Evolutionary conservation across 2,329 filamentous ascomycete genomes (phyloP).

Genomic region (Ascocoryne sarcoides): DNA sequence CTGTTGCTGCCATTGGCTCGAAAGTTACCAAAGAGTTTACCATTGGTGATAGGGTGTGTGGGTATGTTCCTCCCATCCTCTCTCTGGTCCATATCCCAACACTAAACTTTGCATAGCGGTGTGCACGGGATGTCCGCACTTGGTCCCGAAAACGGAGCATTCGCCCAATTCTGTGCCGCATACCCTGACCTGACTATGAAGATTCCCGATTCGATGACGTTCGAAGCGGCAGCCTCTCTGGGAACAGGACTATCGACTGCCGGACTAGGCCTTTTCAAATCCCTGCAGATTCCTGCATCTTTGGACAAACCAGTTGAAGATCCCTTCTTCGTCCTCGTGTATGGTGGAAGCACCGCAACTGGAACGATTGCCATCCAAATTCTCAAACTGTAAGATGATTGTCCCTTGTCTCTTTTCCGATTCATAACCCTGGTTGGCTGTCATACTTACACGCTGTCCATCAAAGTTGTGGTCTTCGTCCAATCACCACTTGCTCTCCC

Average conservation of each 20-base stretch:
- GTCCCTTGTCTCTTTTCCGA: too few species aligned
- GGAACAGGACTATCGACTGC: slow-evolving; percentile 3
- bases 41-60: background rate
- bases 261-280: slow-evolving; percentile 1
- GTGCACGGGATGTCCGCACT: slow-evolving; percentile 7
- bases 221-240: slow-evolving; percentile 8
- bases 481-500: background rate
- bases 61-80: too few species aligned
- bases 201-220: slow-evolving; percentile 26
- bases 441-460: too few species aligned
- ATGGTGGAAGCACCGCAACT: slow-evolving; percentile 36
- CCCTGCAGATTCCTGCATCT: background rate
- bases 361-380: slow-evolving; percentile 39
- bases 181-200: slow-evolving; percentile 33
- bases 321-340: slow-evolving; percentile 32
- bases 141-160: slow-evolving; percentile 29
- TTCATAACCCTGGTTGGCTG: too few species aligned
- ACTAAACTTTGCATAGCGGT: too few species aligned
- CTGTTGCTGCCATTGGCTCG: background rate
- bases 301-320: background rate
- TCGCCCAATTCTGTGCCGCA: slow-evolving; percentile 33
- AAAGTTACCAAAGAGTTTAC: too few species aligned
- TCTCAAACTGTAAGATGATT: slow-evolving; percentile 29
- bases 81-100: too few species aligned
- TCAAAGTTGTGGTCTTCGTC: too few species aligned